Evolutionary conservation across 805 yeast genomes (phyloP), one percentile per base, ranked within the genome.

Genomic region (Barnettozyma populi): DNA sequence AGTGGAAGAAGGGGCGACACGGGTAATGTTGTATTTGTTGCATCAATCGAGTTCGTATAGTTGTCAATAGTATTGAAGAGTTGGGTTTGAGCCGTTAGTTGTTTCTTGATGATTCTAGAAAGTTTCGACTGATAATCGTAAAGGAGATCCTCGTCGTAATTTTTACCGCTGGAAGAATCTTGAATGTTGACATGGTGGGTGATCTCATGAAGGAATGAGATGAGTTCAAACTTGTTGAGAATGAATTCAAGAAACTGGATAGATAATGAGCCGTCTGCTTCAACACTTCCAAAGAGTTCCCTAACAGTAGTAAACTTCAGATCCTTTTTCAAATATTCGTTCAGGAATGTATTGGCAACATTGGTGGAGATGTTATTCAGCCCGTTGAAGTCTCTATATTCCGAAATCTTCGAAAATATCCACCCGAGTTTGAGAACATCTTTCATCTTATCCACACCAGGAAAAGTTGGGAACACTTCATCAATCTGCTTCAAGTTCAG

Each of bases 61-160:
- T 57, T 59, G 36, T 48, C 49, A 16, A 54, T 41, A 4, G 25
- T 18, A 7, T 18, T 36, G 3, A 61, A 47, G 10, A 47, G 45
- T 45, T 29, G 43, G 18, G 46, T 50, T 49, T 53, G 55, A 7
- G 38, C 7, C 2, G 51, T 46, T 21, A 59, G 35, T 35, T 41
- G 48, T 32, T 47, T 71, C 53, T 69, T 72, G 13, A 70, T 55
- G 9, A 74, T 48, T 42, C 77, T 56, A 18, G 66, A 59, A 16
- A 73, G 55, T 49, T 72, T 72, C 38, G 71, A 52, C 42, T 71
- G 73, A 46, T 64, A 61, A 51, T 75, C 78, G 29, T 48, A 47
- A 14, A 61, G 47, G 10, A 63, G 40, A 25, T 58, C 66, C 34
- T 68, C 71, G 41, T 67, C 59, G 46, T 54, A 41, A 27, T 7